Conservation (phyloP, 2,329 filamentous ascomycete genomes). For the Aspergillus intermedius region DNA sequence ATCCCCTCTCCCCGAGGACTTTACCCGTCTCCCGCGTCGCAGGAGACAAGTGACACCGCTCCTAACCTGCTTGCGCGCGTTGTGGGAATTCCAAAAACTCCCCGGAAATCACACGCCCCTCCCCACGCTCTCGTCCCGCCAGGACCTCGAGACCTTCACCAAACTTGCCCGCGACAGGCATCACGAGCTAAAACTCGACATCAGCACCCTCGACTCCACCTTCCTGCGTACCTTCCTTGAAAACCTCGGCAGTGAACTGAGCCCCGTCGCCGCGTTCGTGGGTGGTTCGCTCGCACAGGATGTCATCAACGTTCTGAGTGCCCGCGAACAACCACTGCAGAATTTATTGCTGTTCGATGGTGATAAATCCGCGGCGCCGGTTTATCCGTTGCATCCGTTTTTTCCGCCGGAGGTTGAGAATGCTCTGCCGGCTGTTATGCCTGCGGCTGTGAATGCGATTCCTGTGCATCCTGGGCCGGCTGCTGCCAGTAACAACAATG, state of each 20-base stretch:
- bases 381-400: constrained; percentile 74
- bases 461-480: constrained; percentile 12
- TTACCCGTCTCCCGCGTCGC: constrained; percentile 60
- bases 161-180: constrained; percentile 71
- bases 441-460: constrained; percentile 20
- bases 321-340: constrained; percentile 89
- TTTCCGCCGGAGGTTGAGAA: constrained; percentile 33
- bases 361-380: constrained; percentile 66
- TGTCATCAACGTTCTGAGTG: constrained; percentile 90
- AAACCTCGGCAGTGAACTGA: constrained; percentile 76
- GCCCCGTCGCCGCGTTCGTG: constrained; percentile 79
- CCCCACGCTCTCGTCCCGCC: constrained; percentile 50
- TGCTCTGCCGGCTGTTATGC: constrained; percentile 20
- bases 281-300: constrained; percentile 91
- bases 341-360: constrained; percentile 92
- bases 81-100: constrained; percentile 76
- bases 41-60: constrained; percentile 71
- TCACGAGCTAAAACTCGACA: constrained; percentile 63
- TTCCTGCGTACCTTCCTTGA: constrained; percentile 80
- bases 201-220: constrained; percentile 60
- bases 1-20: constrained; percentile 66
- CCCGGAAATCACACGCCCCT: constrained; percentile 43
- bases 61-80: constrained; percentile 75
- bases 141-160: constrained; percentile 71
- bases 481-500: background rate